phyloP scores from a whole-genome alignment of 371 early-diverging fungal species.

The Gilbertella persicaria region DNA sequence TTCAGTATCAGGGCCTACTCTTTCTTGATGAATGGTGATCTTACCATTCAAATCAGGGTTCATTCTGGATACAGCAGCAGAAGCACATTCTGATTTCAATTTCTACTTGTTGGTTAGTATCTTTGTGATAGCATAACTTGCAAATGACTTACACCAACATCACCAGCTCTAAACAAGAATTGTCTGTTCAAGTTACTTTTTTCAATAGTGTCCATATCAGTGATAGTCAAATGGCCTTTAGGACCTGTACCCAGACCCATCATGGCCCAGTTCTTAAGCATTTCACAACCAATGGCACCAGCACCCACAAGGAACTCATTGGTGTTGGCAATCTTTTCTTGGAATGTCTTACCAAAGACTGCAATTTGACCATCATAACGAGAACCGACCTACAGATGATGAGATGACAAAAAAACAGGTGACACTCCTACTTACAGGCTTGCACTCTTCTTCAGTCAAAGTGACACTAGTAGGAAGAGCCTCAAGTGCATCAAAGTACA shows the following conservation, averaged over 20 bases:
- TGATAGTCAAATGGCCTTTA: conserved; percentile 86
- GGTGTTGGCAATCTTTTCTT: conserved; percentile 84
- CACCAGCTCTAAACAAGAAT: conserved; percentile 93
- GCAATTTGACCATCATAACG: conserved; percentile 96
- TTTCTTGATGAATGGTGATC: conserved; percentile 88
- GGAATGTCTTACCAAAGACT: conserved; percentile 94
- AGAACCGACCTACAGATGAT: conserved; percentile 54
- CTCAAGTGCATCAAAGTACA: conserved; percentile 99
- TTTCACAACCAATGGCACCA: conserved; percentile 99
- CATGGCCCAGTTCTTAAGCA: conserved; percentile 99
- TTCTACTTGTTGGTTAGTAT: too few relatives aligned
- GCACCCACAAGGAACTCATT: conserved; percentile 98
- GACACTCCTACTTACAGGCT: conserved; percentile 61
- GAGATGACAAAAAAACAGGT: not conserved
- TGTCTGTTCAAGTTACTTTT: conserved; percentile 98
- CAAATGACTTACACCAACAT: conserved; percentile 72
- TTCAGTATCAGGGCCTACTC: conserved; percentile 98
- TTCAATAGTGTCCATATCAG: conserved; percentile 99
- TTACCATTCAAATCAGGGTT: conserved; percentile 88
- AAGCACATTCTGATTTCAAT: conserved; percentile 96
- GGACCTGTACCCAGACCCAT: conserved; percentile 95
- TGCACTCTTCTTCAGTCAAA: conserved; percentile 73
- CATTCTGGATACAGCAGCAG: conserved; percentile 89
- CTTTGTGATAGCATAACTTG: too few relatives aligned
- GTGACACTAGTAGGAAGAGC: conserved; percentile 74